phyloP scores from a whole-genome alignment of 306 rosid genomes.

The Abrus pulchellus region DNA sequence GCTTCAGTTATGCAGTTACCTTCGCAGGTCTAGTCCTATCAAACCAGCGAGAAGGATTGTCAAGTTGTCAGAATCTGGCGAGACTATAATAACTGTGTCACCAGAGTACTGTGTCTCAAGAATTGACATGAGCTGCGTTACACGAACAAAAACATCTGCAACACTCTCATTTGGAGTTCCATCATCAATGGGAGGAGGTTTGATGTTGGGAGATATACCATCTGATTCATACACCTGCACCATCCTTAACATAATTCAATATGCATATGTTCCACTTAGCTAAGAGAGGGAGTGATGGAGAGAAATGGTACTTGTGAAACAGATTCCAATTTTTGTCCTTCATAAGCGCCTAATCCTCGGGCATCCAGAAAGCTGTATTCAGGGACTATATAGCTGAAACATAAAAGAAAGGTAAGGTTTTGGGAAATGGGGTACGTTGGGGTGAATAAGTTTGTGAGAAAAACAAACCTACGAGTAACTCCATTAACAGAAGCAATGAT shows the following conservation, averaged over 20 bases:
- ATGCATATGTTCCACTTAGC: not conserved
- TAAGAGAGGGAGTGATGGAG: not conserved
- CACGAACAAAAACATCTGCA: constrained; percentile 87
- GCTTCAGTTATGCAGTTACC: constrained; percentile 56
- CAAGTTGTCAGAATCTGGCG: constrained; percentile 94
- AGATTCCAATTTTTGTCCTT: constrained; percentile 85
- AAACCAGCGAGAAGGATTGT: constrained; percentile 89
- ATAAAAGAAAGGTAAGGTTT: constrained; percentile 16
- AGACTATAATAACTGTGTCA: constrained; percentile 84
- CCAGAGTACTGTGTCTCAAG: constrained; percentile 90
- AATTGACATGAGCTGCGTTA: constrained; percentile 93
- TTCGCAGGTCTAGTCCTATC: constrained; percentile 84
- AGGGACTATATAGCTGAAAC: constrained; percentile 87
- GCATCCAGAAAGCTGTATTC: constrained; percentile 97
- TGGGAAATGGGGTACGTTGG: not conserved
- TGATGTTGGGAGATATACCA: constrained; percentile 65
- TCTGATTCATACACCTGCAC: constrained; percentile 84
- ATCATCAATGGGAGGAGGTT: constrained; percentile 81
- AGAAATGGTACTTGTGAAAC: constrained; percentile 71
- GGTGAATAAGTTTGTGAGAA: not conserved
- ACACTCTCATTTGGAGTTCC: constrained; percentile 98
- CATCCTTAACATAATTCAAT: constrained; percentile 10
- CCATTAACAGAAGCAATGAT: constrained; percentile 83
- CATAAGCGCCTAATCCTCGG: constrained; percentile 90
- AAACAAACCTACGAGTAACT: constrained; percentile 73